A percentile compares a stretch with the other conserved stretches of the same genome.
phyloP scores from a whole-genome alignment of 805 yeast species.

The Hanseniaspora vineae region DNA sequence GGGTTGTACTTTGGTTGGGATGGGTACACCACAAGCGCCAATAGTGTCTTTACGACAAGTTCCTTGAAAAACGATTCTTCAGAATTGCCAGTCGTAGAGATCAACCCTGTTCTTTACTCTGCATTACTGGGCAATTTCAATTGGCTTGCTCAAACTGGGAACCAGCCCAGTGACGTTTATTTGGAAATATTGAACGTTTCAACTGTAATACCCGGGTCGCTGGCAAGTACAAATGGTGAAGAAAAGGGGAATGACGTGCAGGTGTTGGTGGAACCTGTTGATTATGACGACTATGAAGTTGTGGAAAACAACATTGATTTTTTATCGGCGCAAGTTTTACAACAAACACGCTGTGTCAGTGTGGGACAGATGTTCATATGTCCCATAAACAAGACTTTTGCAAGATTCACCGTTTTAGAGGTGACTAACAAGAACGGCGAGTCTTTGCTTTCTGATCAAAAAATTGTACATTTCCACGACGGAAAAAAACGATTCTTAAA shows the following conservation, averaged over 20 bases:
- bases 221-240: not conserved
- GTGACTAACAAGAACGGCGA: conserved; percentile 28
- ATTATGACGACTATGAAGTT: conserved; percentile 79
- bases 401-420: conserved; percentile 41
- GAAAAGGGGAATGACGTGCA: conserved; percentile 14
- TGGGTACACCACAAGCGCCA: conserved; percentile 8
- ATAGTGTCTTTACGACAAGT: not conserved
- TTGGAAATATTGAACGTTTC: conserved; percentile 7
- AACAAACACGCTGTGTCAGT: conserved; percentile 69
- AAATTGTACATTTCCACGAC: not conserved
- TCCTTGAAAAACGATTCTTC: too few relatives aligned
- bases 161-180: conserved; percentile 5
- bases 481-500: conserved; percentile 25
- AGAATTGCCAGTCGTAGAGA: conserved; percentile 7
- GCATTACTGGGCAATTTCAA: not conserved
- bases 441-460: not conserved
- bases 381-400: conserved; percentile 50
- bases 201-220: not conserved
- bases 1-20: conserved; percentile 17
- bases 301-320: conserved; percentile 70
- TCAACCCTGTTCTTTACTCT: conserved; percentile 13
- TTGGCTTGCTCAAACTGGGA: conserved; percentile 7
- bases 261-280: conserved; percentile 65
- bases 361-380: conserved; percentile 48
- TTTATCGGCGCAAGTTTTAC: conserved; percentile 60